phyloP scores from a whole-genome alignment of 2,329 filamentous ascomycete species.

The Allantophomopsis cytisporea region DNA sequence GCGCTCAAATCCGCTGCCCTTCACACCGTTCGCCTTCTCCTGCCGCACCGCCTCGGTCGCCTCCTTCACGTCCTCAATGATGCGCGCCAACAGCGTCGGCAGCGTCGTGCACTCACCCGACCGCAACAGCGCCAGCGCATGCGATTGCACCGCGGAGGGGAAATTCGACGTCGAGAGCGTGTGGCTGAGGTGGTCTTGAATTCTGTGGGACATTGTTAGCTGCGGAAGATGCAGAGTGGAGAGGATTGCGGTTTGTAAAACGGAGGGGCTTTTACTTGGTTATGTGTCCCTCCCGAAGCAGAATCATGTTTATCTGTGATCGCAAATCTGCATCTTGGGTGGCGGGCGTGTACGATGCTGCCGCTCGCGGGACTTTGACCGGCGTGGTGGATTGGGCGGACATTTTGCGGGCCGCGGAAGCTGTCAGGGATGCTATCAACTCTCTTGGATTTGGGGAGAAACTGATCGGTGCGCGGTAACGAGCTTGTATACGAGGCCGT shows the following conservation, averaged over 20 bases:
- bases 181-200: conserved; percentile 51
- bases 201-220: conserved; percentile 35
- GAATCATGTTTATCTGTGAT: conserved; percentile 44
- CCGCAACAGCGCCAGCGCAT: conserved; percentile 46
- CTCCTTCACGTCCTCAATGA: conserved; percentile 41
- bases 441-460: too few species aligned
- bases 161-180: conserved; percentile 22
- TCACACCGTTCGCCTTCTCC: conserved; percentile 1
- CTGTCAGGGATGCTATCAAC: too few species aligned
- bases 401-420: conserved; percentile 5
- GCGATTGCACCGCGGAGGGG: conserved; percentile 31
- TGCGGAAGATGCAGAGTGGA: too few species aligned
- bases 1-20: conserved; percentile 8
- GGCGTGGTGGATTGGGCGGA: conserved; percentile 26
- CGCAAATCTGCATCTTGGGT: conserved; percentile 48
- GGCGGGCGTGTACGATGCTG: conserved; percentile 42
- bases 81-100: conserved; percentile 43
- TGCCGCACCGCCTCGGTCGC: conserved; percentile 8
- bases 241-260: neutral
- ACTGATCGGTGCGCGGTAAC: too few species aligned
- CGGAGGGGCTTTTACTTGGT: conserved; percentile 30
- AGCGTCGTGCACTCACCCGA: conserved; percentile 45
- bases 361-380: conserved; percentile 42
- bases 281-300: conserved; percentile 45
- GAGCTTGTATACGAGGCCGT: too few species aligned